Evolutionary conservation across 352 stramenopile genomes (phyloP).

Genomic region (Phytophthora syringae): DNA sequence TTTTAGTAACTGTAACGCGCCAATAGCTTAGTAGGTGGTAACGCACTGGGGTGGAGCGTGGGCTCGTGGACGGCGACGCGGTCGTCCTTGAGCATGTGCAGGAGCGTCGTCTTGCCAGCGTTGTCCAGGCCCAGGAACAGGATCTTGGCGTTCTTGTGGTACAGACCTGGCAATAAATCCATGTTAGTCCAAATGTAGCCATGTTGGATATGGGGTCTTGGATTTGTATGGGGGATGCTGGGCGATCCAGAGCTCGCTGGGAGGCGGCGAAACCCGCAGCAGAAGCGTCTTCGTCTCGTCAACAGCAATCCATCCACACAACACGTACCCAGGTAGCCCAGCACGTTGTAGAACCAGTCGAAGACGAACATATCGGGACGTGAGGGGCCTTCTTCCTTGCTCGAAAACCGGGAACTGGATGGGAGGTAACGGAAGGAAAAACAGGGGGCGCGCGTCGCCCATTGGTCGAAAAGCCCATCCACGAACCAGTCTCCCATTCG

Average conservation of each 20-base stretch:
- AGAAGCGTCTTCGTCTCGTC: background rate
- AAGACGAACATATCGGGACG: constrained; percentile 94
- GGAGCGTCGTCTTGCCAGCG: constrained; percentile 99
- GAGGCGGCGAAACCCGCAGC: background rate
- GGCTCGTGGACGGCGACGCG: constrained; percentile 96
- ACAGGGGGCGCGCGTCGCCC: constrained; percentile 4
- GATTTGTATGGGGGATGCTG: constrained; percentile 22
- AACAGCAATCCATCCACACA: background rate
- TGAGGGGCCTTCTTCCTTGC: constrained; percentile 21
- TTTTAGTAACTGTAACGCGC: too few species aligned
- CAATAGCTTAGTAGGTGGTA: too few species aligned
- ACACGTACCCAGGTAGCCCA: constrained; percentile 91
- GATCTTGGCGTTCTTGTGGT: constrained; percentile 99
- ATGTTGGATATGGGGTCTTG: constrained; percentile 11
- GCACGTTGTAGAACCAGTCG: constrained; percentile 96
- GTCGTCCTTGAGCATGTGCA: constrained; percentile 99
- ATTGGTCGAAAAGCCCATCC: constrained; percentile 19
- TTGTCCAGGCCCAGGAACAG: constrained; percentile 99
- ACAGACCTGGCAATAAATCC: constrained; percentile 88
- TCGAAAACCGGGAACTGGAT: constrained; percentile 47
- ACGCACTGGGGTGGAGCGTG: constrained; percentile 95
- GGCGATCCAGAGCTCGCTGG: background rate
- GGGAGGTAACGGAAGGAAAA: constrained; percentile 21
- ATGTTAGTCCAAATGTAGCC: too few species aligned
- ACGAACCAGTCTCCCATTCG: constrained; percentile 71